Base-by-base conservation (phyloP, 805 yeast genomes). In the Starmerella riodocensis region DNA sequence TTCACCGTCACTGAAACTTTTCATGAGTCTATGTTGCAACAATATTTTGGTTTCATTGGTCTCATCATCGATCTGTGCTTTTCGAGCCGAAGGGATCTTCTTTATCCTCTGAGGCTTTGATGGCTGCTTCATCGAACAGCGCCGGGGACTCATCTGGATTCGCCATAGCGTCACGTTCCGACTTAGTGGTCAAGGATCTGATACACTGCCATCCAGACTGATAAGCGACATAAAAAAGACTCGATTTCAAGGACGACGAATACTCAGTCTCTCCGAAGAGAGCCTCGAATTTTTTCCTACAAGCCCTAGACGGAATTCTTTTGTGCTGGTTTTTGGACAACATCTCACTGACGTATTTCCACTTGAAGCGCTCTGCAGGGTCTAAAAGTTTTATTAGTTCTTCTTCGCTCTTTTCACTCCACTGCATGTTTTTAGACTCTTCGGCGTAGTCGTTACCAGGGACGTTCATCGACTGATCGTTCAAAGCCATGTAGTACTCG, bases 231-330 rank as follows among this genome's bases (percentile, higher is more conserved):
- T 73, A 73, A 14, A 75, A 71, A 37, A 73, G 58, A 29, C 71
- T 63, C n/a, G 72, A 62, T 2, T 73, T 75, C 40, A 73, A 55
- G 19, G 59, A 53, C 29, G 64, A 60, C 13, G 66, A 56, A 21
- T 67, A 66, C 37, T 66, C 72, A 1, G 77, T 74, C 27, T 70
- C 64, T 4, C 76, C 76, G 50, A 73, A 67, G 51, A 73, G 47
- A 24, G 63, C 68, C 48, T 70, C 71, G 49, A 70, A 70, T 54
- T 73, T 74, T 47, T 67, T 69, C 34, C 64, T 63, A 33, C 76
- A 74, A 31, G 74, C 73, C 2, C 70, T 60, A 3, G 74, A 67
- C 4, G 76, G 68, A 8, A 62, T 66, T 31, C 63, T 66, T 50
- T 61, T 71, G 38, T 53, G 54, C 29, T 53, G 53, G 9, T 46